A percentile compares a stretch with the other conserved stretches of the same genome.
phyloP scores from a whole-genome alignment of 257 asterid genomes.

The Perilla frutescens region DNA sequence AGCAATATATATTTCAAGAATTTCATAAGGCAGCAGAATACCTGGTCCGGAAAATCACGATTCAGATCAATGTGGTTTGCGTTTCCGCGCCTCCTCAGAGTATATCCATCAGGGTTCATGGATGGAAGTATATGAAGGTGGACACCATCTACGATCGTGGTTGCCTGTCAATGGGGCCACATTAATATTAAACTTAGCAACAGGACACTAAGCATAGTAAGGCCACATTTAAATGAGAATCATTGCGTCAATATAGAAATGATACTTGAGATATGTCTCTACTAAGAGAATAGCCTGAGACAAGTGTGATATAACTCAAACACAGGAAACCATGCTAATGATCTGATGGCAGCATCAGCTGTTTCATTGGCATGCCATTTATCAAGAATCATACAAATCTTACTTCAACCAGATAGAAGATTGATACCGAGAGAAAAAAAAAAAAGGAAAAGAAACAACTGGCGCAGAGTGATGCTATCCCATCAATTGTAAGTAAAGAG shows the following conservation, averaged over 20 bases:
- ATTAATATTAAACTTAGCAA: neutral
- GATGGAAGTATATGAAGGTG: constrained; percentile 93
- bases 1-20: constrained; percentile 15
- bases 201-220: constrained; percentile 1
- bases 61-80: constrained; percentile 77
- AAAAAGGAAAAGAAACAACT: neutral
- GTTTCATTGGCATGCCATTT: constrained; percentile 5
- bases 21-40: constrained; percentile 38
- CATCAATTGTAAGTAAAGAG: neutral
- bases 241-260: neutral
- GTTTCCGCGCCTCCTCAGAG: constrained; percentile 68
- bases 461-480: too few species aligned
- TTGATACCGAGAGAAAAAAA: neutral
- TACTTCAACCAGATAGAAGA: too few species aligned
- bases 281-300: constrained; percentile 11
- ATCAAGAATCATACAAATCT: neutral
- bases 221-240: constrained; percentile 14
- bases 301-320: neutral
- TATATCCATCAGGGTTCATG: constrained; percentile 83
- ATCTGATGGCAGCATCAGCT: neutral
- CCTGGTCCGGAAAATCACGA: constrained; percentile 95
- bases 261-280: constrained; percentile 9
- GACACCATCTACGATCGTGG: constrained; percentile 66
- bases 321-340: neutral
- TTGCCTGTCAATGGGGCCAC: constrained; percentile 55